phyloP scores from a whole-genome alignment of 148 eudicot genomes.

The Vaccinium vitisidaea region DNA sequence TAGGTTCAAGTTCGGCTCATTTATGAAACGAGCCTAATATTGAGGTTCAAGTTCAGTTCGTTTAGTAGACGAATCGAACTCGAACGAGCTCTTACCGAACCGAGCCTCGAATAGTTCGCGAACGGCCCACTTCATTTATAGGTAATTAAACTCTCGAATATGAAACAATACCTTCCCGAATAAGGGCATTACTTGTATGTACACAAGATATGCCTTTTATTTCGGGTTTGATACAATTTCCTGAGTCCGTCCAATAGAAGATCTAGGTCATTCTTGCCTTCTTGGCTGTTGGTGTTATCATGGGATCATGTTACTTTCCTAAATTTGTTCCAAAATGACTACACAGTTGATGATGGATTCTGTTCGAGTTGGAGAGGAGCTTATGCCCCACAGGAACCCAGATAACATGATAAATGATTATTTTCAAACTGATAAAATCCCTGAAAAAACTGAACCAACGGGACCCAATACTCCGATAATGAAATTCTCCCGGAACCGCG shows the following conservation, averaged over 20 bases:
- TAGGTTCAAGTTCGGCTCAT: too few species aligned
- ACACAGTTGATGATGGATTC: slow-evolving; percentile 68
- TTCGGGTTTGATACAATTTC: background rate
- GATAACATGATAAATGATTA: background rate
- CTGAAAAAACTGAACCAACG: slow-evolving; percentile 27
- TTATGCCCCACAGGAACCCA: slow-evolving; percentile 69
- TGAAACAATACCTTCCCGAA: background rate
- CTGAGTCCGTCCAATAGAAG: background rate
- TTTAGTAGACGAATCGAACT: too few species aligned
- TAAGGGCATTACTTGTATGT: background rate
- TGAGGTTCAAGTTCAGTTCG: too few species aligned
- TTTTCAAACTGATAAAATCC: slow-evolving; percentile 22
- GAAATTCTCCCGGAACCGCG: slow-evolving; percentile 69
- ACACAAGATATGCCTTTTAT: background rate
- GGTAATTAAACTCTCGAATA: background rate
- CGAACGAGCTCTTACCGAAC: too few species aligned
- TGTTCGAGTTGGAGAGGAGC: slow-evolving; percentile 64
- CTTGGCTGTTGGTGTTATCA: background rate
- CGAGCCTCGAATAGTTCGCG: too few species aligned
- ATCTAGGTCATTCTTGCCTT: background rate
- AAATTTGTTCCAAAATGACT: slow-evolving; percentile 13
- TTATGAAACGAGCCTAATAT: too few species aligned
- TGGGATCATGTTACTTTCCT: background rate
- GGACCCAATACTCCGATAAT: slow-evolving; percentile 38
- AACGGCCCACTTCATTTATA: too few species aligned